phyloP scores from a whole-genome alignment of 108 stramenopile genomes.

The Skeletonema grethae region DNA sequence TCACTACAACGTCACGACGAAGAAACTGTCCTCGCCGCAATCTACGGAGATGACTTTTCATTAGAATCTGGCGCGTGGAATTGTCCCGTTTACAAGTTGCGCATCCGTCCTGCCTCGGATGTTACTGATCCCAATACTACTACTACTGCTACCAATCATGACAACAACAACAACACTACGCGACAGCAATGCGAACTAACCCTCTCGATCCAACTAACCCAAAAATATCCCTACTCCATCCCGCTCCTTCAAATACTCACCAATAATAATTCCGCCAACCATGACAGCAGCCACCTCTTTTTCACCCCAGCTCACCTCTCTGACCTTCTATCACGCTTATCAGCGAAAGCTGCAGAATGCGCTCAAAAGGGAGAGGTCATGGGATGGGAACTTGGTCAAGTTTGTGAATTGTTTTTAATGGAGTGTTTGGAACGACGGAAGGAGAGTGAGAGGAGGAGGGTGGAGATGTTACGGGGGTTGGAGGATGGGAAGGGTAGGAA shows the following conservation, averaged over 20 bases:
- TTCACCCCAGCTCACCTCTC: conserved; percentile 24
- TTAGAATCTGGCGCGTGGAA: conserved; percentile 56
- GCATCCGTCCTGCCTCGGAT: conserved; percentile 20
- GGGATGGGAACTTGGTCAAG: conserved; percentile 77
- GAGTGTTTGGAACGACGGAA: conserved; percentile 41
- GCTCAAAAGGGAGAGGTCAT: conserved; percentile 65
- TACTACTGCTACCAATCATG: not conserved
- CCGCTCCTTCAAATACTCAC: conserved; percentile 54
- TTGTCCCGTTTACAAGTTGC: conserved; percentile 32
- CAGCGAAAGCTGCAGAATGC: conserved; percentile 54
- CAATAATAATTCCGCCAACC: conserved; percentile 5
- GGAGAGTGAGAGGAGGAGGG: conserved; percentile 16
- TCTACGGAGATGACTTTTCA: conserved; percentile 77
- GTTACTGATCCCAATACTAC: conserved; percentile 4
- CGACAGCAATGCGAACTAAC: conserved; percentile 17
- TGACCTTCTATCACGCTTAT: conserved; percentile 42
- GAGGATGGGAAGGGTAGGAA: conserved; percentile 14
- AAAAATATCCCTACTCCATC: conserved; percentile 72
- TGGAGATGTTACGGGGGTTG: conserved; percentile 28
- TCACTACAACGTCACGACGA: conserved; percentile 73
- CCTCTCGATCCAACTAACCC: conserved; percentile 55
- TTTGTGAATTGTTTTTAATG: conserved; percentile 73
- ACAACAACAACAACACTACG: not conserved
- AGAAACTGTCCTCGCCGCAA: conserved; percentile 69
- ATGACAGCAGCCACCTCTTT: no score